These are phyloP conservation scores for Candida railenensis DNA, from an alignment of 805 yeast species.

Conservation along the genomic window DNA sequence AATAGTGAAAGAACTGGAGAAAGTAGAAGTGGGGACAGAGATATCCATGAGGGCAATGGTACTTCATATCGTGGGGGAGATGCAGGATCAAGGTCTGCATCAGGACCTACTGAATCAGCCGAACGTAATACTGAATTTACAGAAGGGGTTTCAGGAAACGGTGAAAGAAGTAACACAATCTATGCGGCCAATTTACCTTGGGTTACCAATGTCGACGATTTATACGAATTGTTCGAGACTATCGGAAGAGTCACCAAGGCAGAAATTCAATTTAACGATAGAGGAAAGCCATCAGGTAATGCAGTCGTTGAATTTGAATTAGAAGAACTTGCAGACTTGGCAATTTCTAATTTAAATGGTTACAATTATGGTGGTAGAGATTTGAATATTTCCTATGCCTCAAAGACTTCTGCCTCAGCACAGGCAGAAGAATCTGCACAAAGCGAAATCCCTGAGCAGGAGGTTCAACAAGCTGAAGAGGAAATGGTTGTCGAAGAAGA, in stretches of 20 bases:
- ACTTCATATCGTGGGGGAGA: conserved; percentile 4
- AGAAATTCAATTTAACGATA: conserved; percentile 59
- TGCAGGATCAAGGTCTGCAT: background rate
- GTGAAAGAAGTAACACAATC: conserved; percentile 48
- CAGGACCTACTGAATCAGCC: conserved; percentile 13
- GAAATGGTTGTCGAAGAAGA: conserved; percentile 1
- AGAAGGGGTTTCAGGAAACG: conserved; percentile 61
- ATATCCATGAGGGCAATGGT: conserved; percentile 1
- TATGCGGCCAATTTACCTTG: conserved; percentile 81
- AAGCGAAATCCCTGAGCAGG: background rate
- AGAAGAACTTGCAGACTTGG: conserved; percentile 66
- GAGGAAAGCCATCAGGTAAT: conserved; percentile 72
- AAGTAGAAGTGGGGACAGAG: conserved; percentile 12
- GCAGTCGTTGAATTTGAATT: conserved; percentile 82
- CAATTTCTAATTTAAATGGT: conserved; percentile 71
- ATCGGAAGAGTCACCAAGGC: conserved; percentile 76
- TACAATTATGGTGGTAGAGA: conserved; percentile 85
- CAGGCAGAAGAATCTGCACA: background rate
- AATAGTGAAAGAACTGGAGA: conserved; percentile 11
- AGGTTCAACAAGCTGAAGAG: background rate
- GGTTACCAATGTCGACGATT: conserved; percentile 83
- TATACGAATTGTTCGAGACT: conserved; percentile 81
- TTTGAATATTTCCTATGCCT: conserved; percentile 67
- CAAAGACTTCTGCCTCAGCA: background rate
- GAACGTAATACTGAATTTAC: conserved; percentile 57